Evolutionary conservation across 2,329 filamentous ascomycete species (phyloP), one percentile per base, ranked within the genome.

Genomic region (Cladophialophora psammophila): DNA sequence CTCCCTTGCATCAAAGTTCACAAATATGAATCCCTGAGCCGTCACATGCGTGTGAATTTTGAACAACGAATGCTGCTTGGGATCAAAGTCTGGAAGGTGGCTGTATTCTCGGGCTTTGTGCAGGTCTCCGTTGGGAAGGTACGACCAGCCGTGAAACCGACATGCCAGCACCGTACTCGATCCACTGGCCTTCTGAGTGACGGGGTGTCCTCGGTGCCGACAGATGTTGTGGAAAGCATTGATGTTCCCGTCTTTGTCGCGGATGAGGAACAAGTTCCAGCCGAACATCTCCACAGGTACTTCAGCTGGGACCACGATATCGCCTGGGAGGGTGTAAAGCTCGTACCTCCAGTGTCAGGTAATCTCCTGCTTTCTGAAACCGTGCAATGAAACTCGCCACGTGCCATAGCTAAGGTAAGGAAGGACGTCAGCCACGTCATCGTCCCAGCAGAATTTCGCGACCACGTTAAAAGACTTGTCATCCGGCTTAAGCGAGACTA

Each of bases 171-270:
- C 82, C 69, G 77, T 69, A 20, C 64, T 67, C n/a, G 63, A 68
- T 5, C 72, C 72, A 45, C 48, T 64, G 15, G 66, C 53, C 32
- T 67, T 70, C 13, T 65, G 81, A 8, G 87, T 84, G 10, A 89
- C 82, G 0, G 69, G 67, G 72, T 85, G 89, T 15, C 87, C 87
- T 15, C 87, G 81, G 75, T 89, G 87, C 2, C 87, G 79, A 76
- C 87, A 89, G 40, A 88, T 80, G 72, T 89, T 89, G 77, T 89
- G 87, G 74, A 89, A 88, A 12, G 81, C 87, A 66, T 86, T 84
- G 76, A 88, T 84, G 6, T 81, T 80, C 9, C 82, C 82, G 8
- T 83, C 77, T 32, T 83, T 80, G 72, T 87, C 85, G 15, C 77
- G 77, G 62, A 80, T 78, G 8, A 88, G 75, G 72, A 88, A 76